Evolutionary conservation across 768 basidiomycete genomes (phyloP).

Genomic region (Steccherinum ochraceum): DNA sequence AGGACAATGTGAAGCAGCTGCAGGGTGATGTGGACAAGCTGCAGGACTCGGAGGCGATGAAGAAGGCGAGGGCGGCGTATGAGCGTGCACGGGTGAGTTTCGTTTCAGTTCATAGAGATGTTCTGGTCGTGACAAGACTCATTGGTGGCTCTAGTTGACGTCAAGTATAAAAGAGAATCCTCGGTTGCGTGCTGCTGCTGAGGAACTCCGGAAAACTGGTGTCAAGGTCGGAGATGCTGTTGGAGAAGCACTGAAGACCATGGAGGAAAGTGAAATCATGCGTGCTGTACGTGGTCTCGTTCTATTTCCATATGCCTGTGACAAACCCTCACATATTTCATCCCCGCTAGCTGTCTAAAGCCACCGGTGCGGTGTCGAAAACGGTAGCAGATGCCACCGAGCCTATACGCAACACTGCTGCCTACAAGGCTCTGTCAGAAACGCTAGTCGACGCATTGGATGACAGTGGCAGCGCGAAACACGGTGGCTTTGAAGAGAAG

Average conservation of each 20-base stretch:
- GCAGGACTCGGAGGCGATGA: conserved; percentile 96
- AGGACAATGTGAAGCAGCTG: conserved; percentile 95
- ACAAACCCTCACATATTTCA: neutral
- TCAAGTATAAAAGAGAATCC: conserved; percentile 97
- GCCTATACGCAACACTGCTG: conserved; percentile 92
- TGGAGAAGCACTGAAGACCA: conserved; percentile 80
- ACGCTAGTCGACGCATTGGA: conserved; percentile 90
- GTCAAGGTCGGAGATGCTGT: conserved; percentile 94
- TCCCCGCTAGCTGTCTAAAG: conserved; percentile 66
- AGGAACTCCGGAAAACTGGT: conserved; percentile 85
- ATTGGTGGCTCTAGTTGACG: conserved; percentile 50
- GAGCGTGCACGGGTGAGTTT: conserved; percentile 86
- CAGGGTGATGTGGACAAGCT: conserved; percentile 97
- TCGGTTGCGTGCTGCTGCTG: conserved; percentile 82
- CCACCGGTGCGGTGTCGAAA: conserved; percentile 78
- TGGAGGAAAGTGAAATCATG: conserved; percentile 94
- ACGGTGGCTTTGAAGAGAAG: conserved; percentile 94
- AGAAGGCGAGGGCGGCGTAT: conserved; percentile 83
- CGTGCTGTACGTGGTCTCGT: conserved; percentile 51
- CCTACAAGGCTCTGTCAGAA: conserved; percentile 88
- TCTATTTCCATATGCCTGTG: neutral
- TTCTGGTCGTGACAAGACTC: neutral
- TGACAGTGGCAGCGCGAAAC: conserved; percentile 87
- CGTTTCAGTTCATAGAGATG: neutral
- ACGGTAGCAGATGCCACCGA: conserved; percentile 88